These are phyloP conservation scores for Parietichytrium sp. DNA, from an alignment of 108 stramenopile genomes.

Conservation along the genomic window DNA sequence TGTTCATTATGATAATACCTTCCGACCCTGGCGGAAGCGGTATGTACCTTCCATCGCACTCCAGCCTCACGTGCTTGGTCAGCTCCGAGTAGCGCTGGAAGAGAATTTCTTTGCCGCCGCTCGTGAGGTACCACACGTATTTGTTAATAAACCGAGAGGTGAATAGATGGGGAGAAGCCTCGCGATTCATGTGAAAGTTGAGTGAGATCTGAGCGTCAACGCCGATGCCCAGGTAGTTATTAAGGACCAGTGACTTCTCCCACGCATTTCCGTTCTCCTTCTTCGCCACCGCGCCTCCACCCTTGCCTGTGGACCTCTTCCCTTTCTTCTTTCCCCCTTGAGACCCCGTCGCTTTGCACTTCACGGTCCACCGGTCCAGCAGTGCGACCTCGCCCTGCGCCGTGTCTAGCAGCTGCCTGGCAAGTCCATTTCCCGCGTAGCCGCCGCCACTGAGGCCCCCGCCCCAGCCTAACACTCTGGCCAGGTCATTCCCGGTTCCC, in stretches of 20 bases:
- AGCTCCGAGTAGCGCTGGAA: constrained; percentile 69
- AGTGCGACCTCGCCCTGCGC: constrained; percentile 71
- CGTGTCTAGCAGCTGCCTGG: constrained; percentile 71
- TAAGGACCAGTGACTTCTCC: constrained; percentile 65
- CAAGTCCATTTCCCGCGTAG: constrained; percentile 51
- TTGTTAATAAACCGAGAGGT: constrained; percentile 81
- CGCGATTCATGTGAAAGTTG: constrained; percentile 75
- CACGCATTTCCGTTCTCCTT: constrained; percentile 56
- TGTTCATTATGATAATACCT: constrained; percentile 82
- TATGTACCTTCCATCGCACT: constrained; percentile 79
- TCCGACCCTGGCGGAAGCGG: constrained; percentile 77
- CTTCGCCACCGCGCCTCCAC: too few species aligned
- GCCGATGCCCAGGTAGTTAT: constrained; percentile 85
- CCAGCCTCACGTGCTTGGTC: constrained; percentile 69
- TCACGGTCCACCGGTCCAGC: constrained; percentile 76
- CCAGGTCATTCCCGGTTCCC: constrained; percentile 85
- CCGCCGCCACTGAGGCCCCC: constrained; percentile 77
- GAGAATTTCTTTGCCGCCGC: constrained; percentile 82
- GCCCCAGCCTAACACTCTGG: constrained; percentile 77
- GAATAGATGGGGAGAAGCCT: constrained; percentile 74
- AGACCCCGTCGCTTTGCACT: constrained; percentile 50
- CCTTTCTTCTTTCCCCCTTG: too few species aligned
- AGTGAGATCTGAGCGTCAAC: constrained; percentile 80
- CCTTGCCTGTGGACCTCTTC: too few species aligned
- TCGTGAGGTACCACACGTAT: constrained; percentile 75